A percentile compares a stretch with the other conserved stretches of the same genome.
Conservation (phyloP, 768 basidiomycete species). For the Mycena indigotica region DNA sequence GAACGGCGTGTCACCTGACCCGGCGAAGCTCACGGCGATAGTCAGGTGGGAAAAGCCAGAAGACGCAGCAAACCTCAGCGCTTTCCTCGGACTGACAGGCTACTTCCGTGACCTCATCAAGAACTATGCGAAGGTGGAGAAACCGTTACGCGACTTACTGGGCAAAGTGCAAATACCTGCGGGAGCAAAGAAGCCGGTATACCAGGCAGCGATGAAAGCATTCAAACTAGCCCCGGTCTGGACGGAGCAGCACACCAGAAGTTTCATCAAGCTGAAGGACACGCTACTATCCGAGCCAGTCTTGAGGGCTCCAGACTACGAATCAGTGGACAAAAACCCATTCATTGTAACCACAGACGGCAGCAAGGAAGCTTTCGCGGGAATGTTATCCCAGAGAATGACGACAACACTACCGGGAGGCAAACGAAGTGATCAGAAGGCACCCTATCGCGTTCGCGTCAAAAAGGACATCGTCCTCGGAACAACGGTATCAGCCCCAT, state of each 20-base stretch:
- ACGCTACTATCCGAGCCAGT: conserved; percentile 29
- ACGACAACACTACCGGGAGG: conserved; percentile 26
- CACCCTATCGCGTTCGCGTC: conserved; percentile 38
- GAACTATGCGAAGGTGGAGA: not conserved
- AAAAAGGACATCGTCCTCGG: conserved; percentile 33
- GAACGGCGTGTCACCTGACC: conserved; percentile 29
- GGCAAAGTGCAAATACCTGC: not conserved
- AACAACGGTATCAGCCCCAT: conserved; percentile 37
- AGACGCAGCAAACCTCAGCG: conserved; percentile 1
- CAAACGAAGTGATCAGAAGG: conserved; percentile 8
- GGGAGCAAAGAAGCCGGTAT: not conserved
- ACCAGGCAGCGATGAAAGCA: not conserved
- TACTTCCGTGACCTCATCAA: conserved; percentile 15
- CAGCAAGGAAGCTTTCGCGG: conserved; percentile 37
- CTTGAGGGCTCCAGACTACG: conserved; percentile 18
- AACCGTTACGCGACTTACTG: conserved; percentile 7
- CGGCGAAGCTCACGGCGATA: conserved; percentile 13
- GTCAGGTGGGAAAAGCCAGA: conserved; percentile 10
- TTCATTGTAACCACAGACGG: conserved; percentile 44
- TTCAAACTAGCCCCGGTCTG: conserved; percentile 19
- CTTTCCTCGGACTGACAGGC: conserved; percentile 12
- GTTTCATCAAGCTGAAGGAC: conserved; percentile 33
- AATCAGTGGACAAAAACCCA: conserved; percentile 28
- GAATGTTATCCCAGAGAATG: conserved; percentile 30
- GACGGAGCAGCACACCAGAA: conserved; percentile 24